Evolutionary conservation across 495 filamentous ascomycete species (phyloP).

Genomic region (Aspergillus biplanus): DNA sequence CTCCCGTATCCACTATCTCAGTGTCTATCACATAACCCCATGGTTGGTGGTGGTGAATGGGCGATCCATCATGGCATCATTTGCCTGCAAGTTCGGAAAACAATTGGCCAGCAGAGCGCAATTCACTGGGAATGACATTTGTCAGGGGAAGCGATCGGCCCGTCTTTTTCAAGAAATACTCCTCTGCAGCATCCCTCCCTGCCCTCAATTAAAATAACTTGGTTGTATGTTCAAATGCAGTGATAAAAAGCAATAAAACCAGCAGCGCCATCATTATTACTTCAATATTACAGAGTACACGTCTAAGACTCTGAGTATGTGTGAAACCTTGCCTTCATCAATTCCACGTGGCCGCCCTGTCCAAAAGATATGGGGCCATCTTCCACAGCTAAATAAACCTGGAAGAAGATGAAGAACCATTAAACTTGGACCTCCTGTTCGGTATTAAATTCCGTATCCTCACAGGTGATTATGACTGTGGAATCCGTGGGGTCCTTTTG

Average conservation of each 20-base stretch:
- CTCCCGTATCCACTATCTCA: not conserved
- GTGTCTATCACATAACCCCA: not conserved
- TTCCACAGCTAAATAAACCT: not conserved
- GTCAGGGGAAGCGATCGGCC: not conserved
- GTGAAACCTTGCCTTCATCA: constrained; percentile 2
- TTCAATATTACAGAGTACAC: not conserved
- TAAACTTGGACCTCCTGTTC: constrained; percentile 29
- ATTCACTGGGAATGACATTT: not conserved
- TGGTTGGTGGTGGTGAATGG: not conserved
- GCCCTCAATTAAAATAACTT: not conserved
- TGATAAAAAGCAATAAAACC: too few species aligned
- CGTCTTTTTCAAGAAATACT: not conserved
- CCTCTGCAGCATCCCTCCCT: not conserved
- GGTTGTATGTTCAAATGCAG: not conserved
- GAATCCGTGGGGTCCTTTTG: constrained; percentile 23
- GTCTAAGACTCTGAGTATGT: not conserved
- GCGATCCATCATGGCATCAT: constrained; percentile 15
- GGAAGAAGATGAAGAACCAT: constrained; percentile 13
- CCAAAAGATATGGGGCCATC: constrained; percentile 16
- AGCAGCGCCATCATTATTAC: not conserved
- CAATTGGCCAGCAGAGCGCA: not conserved
- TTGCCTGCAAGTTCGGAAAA: not conserved
- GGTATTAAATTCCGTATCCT: constrained; percentile 11
- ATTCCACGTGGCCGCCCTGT: constrained; percentile 25
- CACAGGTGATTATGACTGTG: constrained; percentile 15